Percentiles rank a stretch among this genome's conserved stretches.
These are phyloP conservation scores for Dryas drummondii DNA, from an alignment of 306 rosid species.

Conservation along the genomic window DNA sequence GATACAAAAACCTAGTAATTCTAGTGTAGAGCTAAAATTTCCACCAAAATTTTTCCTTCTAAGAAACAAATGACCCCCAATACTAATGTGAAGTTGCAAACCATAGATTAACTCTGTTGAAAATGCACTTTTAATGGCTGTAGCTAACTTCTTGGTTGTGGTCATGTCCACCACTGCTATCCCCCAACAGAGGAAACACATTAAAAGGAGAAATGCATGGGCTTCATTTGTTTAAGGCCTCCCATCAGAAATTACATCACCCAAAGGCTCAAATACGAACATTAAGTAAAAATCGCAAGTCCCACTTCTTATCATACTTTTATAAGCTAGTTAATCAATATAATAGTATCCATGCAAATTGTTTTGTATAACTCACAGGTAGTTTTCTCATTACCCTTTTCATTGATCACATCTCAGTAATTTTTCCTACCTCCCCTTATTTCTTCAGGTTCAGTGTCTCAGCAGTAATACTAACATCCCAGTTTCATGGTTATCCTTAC, in stretches of 20 bases:
- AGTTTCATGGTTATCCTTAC: background rate
- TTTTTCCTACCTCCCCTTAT: background rate
- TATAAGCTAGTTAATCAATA: background rate
- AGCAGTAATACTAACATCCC: background rate
- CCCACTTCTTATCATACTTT: background rate
- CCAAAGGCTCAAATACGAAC: constrained; percentile 12
- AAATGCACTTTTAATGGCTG: background rate
- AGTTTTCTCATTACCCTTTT: background rate
- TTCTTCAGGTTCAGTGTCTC: background rate
- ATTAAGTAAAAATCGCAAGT: background rate
- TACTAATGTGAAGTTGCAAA: background rate
- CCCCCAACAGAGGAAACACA: background rate
- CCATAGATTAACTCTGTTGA: background rate
- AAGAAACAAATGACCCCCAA: background rate
- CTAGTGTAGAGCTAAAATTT: background rate
- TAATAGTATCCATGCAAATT: background rate
- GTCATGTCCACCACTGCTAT: background rate
- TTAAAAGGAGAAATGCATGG: background rate
- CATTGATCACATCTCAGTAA: background rate
- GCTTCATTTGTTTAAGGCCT: background rate
- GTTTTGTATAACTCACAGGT: background rate
- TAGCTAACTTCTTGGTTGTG: background rate
- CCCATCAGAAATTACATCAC: background rate
- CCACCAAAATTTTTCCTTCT: background rate
- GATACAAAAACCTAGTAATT: background rate